Base-by-base conservation (phyloP, 352 stramenopile species). In the Chrysophaeum taylorii region DNA sequence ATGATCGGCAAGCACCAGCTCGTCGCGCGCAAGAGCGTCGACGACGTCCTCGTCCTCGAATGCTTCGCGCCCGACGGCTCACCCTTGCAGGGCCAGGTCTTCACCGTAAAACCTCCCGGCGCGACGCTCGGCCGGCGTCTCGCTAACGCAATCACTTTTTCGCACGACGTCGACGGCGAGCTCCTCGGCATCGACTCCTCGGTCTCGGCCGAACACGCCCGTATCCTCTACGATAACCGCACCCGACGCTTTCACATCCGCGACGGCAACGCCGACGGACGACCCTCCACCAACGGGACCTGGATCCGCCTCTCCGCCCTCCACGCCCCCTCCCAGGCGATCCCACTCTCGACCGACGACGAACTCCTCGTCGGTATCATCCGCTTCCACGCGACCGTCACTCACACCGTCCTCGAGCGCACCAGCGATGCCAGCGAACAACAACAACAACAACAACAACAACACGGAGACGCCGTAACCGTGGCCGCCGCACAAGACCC, bases 1-100 rank as follows among this genome's bases (percentile, higher is more conserved):
- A 76, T 84, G 71, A 50, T 84, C 27, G 79, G 79, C 38, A 84
- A 84, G 76, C 79, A 84, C 67, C 79, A 84, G 67, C 63, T 84
- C 21, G 35, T 72, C 50, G n/a, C 23, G n/a, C 37, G 36, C n/a
- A 5, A 41, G 23, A n/a, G 15, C 43, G n/a, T n/a, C n/a, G 53
- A 69, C 1, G 53, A 31, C 23, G 25, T 57, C 0, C 72, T 81
- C 64, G 62, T 53, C 38, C 57, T 82, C 36, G 70, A 82, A 60
- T 85, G 79, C 70, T 84, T 83, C 68, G 78, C 78, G n/a, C 79
- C 79, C 2, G 79, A 84, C 68, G 79, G 79, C 0, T 79, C 76
- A 7, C 79, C 79, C 2, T 79, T 85, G 37, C 74, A 83, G 75
- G 74, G 61, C 1, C 60, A 67, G 31, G 41, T 50, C 27, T 85